Base-by-base conservation (phyloP, 805 yeast genomes). In the Wickerhamomyces bisporus region DNA sequence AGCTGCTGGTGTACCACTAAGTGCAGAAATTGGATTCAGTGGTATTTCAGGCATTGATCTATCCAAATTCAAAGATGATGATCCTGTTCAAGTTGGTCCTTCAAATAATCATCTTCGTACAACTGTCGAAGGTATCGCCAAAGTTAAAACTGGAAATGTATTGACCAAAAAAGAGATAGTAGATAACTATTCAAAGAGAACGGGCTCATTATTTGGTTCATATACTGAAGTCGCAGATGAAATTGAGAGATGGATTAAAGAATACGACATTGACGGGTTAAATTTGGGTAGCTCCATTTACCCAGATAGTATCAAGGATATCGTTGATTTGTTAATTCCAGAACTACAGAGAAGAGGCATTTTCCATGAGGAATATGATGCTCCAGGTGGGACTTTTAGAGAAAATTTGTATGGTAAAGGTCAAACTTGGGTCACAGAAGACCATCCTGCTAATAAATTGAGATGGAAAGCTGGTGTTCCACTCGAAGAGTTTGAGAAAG, bases 1-100 rank as follows among this genome's bases (percentile, higher is more conserved):
- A 35, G 36, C 36, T 7, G 58, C 57, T 37, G 64, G 58, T 6
- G 65, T 61, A 39, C 38, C 53, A 9, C 67, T 62, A 35, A 68
- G 67, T 11, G 66, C 66, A 2, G 64, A 62, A 34, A 66, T 65
- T 2, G 48, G 64, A 18, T 64, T 66, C 41, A 54, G 67, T 26
- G 71, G 70, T 10, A 62, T 68, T 64, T 62, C 68, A 3, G 70
- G 70, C 2, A 53, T 65, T 32, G 69, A 66, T 35, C 50, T 66
- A 25, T 53, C 61, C 20, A 48, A 58, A 31, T 64, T 48, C 43
- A 19, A 30, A 13, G 32, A 30, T 20, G 53, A 44, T n/a, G 49
- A 55, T 35, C 66, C 62, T 18, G 65, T 65, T 21, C 26, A 30
- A 12, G 16, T 34, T 14, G 38, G 26, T 17, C 12, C 11, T 10